Evolutionary conservation across 345 rosid genomes (phyloP), one percentile per base, ranked within the genome.

Genomic region (Kernera saxatilis): DNA sequence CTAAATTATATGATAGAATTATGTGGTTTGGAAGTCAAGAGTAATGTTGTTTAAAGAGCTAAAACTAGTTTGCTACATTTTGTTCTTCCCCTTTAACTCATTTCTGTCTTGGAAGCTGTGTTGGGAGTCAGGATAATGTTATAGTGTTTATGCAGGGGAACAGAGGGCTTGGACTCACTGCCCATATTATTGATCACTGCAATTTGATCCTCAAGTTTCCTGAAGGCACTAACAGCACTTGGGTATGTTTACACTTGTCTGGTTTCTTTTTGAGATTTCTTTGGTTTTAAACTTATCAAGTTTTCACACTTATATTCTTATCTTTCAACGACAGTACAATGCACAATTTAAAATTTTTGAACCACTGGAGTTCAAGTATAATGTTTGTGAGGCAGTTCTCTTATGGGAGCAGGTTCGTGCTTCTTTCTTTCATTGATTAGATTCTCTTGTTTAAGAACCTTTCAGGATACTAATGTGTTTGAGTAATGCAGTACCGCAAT

Each of bases 341-440:
- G 82, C 29, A 23, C 99, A 94, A 60, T 94, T 94, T 29, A 94
- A 94, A 70, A 52, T 84, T 48, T 91, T 70, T 69, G 99, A 94
- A 65, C 91, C 97, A 14, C 59, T 94, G 90, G 97, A 91, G 84
- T 94, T 88, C 76, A 83, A 76, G 40, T 94, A 86, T 73, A 93
- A 94, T 83, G 72, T 94, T 29, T 94, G 97, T 49, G 97, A 89
- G 70, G 87, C 96, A 54, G 78, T 94, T 71, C 82, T 94, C 25
- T 46, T 94, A 67, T 94, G 97, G 99, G 99, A 94, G 80, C 99
- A 89, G 97, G 99, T 94, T 78, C 19, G 82, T 79, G 15, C 60
- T 60, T 54, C 54, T 54, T 39, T 54, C 50, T 45, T 33, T 63
- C 23, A 55, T 65, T 29, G 26, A 3, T 14, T 15, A 21, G 29